phyloP scores from a whole-genome alignment of 2,329 filamentous ascomycete genomes.

The Aspergillus sp. region DNA sequence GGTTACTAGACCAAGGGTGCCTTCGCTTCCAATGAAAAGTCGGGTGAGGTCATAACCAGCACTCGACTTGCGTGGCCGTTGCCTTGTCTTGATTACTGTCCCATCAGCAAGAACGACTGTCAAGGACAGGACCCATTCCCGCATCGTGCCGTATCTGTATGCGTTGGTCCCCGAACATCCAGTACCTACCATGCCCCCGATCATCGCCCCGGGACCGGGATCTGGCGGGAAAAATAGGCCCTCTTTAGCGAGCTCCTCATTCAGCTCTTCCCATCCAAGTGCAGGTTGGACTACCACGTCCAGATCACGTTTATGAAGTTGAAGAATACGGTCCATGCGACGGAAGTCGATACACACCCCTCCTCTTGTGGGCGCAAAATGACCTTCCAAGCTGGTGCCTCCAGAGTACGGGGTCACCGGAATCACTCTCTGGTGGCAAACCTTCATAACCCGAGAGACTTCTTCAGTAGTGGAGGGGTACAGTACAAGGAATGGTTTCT shows the following conservation, averaged over 20 bases:
- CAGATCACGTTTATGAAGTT: conserved; percentile 70
- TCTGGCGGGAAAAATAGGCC: conserved; percentile 90
- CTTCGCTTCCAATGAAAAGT: conserved; percentile 86
- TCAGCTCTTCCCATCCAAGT: conserved; percentile 80
- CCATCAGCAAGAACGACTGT: conserved; percentile 89
- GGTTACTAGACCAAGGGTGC: conserved; percentile 84
- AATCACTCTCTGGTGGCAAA: conserved; percentile 75
- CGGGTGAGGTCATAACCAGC: conserved; percentile 89
- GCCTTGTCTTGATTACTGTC: conserved; percentile 82
- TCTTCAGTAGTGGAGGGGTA: conserved; percentile 76
- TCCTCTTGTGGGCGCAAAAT: conserved; percentile 76
- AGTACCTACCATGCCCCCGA: conserved; percentile 64
- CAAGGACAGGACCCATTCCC: conserved; percentile 82
- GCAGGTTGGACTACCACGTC: conserved; percentile 76
- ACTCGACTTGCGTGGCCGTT: conserved; percentile 81
- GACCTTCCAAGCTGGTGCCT: conserved; percentile 83
- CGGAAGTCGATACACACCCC: conserved; percentile 84
- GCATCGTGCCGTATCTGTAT: conserved; percentile 91
- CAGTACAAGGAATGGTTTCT: conserved; percentile 58
- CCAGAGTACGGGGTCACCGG: conserved; percentile 85
- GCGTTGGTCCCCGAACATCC: conserved; percentile 72
- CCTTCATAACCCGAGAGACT: conserved; percentile 80
- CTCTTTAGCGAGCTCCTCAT: conserved; percentile 67
- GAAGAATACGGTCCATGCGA: conserved; percentile 76
- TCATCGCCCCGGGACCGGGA: conserved; percentile 85